Percentiles rank a stretch among this genome's conserved stretches.
Evolutionary conservation across 352 stramenopile genomes (phyloP).

Genomic region (Achlya hypogyna): DNA sequence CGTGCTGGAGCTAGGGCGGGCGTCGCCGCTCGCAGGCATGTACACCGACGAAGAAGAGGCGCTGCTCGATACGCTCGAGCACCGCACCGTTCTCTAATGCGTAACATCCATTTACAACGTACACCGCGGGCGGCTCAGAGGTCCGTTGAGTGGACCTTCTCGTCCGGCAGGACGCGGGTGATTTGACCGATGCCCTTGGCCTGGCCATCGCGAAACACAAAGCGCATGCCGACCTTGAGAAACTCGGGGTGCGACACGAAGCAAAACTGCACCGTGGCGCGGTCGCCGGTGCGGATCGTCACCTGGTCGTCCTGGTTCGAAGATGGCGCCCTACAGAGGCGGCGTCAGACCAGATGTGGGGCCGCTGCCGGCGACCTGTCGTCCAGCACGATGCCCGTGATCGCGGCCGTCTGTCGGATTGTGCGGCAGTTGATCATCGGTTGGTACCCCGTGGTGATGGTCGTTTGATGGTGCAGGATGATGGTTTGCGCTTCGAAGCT

Average conservation of each 20-base stretch:
- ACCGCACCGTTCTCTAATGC: slow-evolving; percentile 13
- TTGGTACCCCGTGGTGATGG: slow-evolving; percentile 88
- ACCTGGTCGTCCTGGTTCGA: slow-evolving; percentile 35
- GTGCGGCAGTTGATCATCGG: slow-evolving; percentile 92
- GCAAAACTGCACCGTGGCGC: slow-evolving; percentile 79
- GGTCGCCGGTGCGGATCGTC: slow-evolving; percentile 85
- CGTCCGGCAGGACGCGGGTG: slow-evolving; percentile 49
- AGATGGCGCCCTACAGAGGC: background rate
- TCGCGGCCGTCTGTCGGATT: slow-evolving; percentile 85
- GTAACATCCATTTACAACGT: no score
- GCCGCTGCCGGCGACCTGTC: slow-evolving; percentile 21
- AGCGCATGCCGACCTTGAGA: slow-evolving; percentile 92
- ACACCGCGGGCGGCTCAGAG: background rate
- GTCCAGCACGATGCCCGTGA: slow-evolving; percentile 57
- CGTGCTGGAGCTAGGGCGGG: slow-evolving; percentile 40
- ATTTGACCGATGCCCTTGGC: slow-evolving; percentile 95
- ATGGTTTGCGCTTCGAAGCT: slow-evolving; percentile 90
- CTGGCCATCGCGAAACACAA: slow-evolving; percentile 97
- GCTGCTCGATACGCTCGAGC: slow-evolving; percentile 46
- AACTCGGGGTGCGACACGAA: slow-evolving; percentile 93
- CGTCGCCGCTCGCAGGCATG: slow-evolving; percentile 59
- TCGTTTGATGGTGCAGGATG: slow-evolving; percentile 94
- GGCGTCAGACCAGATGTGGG: background rate
- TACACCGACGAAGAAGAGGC: slow-evolving; percentile 70
- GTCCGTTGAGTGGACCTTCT: slow-evolving; percentile 17